Conservation (phyloP, 2,329 filamentous ascomycete species). For the Stagonosporopsis rhizophila region DNA sequence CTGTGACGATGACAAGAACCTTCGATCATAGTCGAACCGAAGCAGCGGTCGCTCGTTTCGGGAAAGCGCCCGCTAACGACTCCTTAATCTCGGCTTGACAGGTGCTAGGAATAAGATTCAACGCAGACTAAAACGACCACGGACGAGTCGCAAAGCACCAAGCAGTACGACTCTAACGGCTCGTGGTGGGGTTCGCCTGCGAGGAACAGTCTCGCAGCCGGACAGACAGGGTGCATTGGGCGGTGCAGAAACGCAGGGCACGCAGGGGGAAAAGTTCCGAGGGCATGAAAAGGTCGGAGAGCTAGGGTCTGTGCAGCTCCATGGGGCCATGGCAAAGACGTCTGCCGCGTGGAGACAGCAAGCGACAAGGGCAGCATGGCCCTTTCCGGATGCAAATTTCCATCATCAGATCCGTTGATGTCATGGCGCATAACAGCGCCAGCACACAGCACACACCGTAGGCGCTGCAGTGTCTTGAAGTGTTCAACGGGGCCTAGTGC, state of each 20-base stretch:
- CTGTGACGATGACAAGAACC: constrained; percentile 30
- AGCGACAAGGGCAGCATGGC: constrained; percentile 25
- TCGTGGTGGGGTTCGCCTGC: constrained; percentile 44
- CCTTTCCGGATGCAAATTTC: constrained; percentile 26
- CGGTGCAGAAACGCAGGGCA: constrained; percentile 37
- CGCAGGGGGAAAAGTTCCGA: constrained; percentile 39
- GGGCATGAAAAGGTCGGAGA: constrained; percentile 27
- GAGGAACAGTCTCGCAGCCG: constrained; percentile 24
- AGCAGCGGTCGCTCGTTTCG: constrained; percentile 25
- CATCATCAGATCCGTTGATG: constrained; percentile 35
- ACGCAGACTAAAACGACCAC: constrained; percentile 34
- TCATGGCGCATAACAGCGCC: constrained; percentile 41
- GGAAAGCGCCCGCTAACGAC: constrained; percentile 40
- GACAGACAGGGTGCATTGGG: constrained; percentile 34
- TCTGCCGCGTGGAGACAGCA: constrained; percentile 30
- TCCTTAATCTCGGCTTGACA: constrained; percentile 50
- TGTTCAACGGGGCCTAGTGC: constrained; percentile 27
- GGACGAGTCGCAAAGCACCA: constrained; percentile 35
- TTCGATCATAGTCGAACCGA: constrained; percentile 22
- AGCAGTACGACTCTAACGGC: constrained; percentile 42
- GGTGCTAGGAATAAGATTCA: constrained; percentile 28
- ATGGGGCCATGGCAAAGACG: constrained; percentile 18
- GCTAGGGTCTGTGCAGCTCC: constrained; percentile 18
- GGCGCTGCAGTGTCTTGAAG: constrained; percentile 29
- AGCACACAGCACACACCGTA: constrained; percentile 42